Evolutionary conservation across 192 early-diverging fungal species (phyloP), one percentile per base, ranked within the genome.

Genomic region (Rhizoclosmatium sp.): DNA sequence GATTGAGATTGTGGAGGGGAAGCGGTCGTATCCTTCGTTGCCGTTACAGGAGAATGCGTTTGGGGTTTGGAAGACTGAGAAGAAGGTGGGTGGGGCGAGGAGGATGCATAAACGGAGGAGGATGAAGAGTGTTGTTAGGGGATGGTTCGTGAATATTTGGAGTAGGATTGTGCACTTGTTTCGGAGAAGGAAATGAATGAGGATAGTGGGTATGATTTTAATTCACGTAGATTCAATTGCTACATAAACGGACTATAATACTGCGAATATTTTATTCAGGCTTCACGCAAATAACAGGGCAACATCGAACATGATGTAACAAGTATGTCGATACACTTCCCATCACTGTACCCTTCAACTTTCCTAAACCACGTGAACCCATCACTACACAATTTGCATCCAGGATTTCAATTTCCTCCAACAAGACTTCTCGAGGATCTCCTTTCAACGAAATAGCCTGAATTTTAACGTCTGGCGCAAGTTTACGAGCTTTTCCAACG

Each of bases 341-440:
- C 16, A 80, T 39, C 40, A 80, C 42, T 5, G 10, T 23, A 48
- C 61, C 68, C 41, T 67, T 66, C 71, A 80, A 69, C 39, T 76
- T 76, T 10, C 75, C 42, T 21, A 80, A 54, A 19, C 75, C 75
- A 4, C 79, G 14, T 16, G 72, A 76, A 5, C 79, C 79, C n/a
- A 80, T 65, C 10, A 80, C 65, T 47, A 80, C 59, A 47, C 56
- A 68, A 23, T 80, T 76, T 14, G 64, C 79, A 9, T 76, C 66
- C 51, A 59, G 7, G 7, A 39, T 49, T 40, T 65, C 65, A 46
- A 76, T 56, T 16, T 48, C 62, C 4, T 71, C 5, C 4, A 71
- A 31, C 23, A 66, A 19, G 12, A 66, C 39, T 44, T 41, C 31
- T 3, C 41, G 7, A 4, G 21, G 62, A 19, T 44, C 73, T n/a